Conservation (phyloP, 352 stramenopile species). For the Globisporangium nagaii region DNA sequence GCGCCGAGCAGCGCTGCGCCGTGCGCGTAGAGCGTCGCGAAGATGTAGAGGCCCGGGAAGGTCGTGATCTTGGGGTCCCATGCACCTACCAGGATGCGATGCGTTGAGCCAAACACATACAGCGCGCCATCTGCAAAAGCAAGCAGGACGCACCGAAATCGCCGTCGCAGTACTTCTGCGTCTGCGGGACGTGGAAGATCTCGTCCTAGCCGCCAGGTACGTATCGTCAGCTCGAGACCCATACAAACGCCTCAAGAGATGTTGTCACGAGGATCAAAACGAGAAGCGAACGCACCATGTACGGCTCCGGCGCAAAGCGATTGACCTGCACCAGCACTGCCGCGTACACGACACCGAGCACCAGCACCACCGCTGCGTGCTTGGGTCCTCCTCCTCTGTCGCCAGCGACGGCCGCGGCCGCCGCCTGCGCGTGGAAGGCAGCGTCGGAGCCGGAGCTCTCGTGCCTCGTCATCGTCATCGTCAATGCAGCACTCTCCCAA, state of each 20-base stretch:
- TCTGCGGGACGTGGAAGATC: conserved; percentile 81
- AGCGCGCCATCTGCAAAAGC: too few relatives aligned
- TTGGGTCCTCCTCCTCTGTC: not conserved
- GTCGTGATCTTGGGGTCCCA: conserved; percentile 93
- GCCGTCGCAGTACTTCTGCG: conserved; percentile 73
- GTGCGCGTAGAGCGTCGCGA: conserved; percentile 39
- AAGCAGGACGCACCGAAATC: conserved; percentile 33
- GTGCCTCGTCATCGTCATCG: not conserved
- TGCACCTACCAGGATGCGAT: conserved; percentile 28
- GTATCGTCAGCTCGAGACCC: too few relatives aligned
- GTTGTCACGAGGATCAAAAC: too few relatives aligned
- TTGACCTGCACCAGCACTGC: conserved; percentile 33
- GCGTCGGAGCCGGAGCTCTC: not conserved
- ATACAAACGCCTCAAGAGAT: too few relatives aligned
- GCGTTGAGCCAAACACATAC: too few relatives aligned
- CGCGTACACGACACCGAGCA: conserved; percentile 18
- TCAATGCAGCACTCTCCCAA: too few relatives aligned
- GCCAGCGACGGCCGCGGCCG: not conserved
- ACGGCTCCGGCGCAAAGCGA: conserved; percentile 30
- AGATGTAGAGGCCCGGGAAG: conserved; percentile 85
- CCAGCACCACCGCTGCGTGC: conserved; percentile 7
- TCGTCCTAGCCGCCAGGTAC: too few relatives aligned
- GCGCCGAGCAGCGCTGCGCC: conserved; percentile 6
- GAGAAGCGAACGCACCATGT: conserved; percentile 79
- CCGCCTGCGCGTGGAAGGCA: not conserved